phyloP scores from a whole-genome alignment of 768 basidiomycete species.

The Saitozyma sp. region DNA sequence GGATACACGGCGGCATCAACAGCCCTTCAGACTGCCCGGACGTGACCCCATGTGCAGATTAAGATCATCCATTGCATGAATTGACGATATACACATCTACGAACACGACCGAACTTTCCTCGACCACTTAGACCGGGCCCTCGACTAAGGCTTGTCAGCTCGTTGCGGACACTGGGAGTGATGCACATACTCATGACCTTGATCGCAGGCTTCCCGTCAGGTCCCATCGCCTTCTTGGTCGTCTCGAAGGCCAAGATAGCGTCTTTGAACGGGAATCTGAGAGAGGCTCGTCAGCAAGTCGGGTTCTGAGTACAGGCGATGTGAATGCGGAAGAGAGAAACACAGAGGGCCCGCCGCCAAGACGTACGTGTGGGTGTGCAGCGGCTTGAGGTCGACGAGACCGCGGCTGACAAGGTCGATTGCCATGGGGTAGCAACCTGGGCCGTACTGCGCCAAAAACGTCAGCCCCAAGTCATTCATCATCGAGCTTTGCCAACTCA shows the following conservation, averaged over 20 bases:
- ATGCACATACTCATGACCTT: conserved; percentile 19
- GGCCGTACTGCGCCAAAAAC: conserved; percentile 21
- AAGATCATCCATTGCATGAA: too few species aligned
- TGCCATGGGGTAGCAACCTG: conserved; percentile 60
- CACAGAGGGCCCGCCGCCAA: conserved; percentile 29
- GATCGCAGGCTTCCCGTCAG: conserved; percentile 64
- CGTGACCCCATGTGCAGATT: too few species aligned
- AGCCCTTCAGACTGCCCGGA: too few species aligned
- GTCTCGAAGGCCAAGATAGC: conserved; percentile 77
- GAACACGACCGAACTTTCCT: too few species aligned
- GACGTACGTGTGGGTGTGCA: conserved; percentile 72
- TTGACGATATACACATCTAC: too few species aligned
- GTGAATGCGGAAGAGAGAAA: not conserved
- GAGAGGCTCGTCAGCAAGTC: not conserved
- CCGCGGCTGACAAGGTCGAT: conserved; percentile 79
- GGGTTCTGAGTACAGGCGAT: not conserved
- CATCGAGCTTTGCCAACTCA: not conserved
- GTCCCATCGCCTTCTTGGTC: conserved; percentile 72
- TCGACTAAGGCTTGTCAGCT: too few species aligned
- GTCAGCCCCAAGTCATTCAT: not conserved
- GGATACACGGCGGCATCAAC: too few species aligned
- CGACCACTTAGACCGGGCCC: too few species aligned
- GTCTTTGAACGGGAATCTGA: conserved; percentile 68
- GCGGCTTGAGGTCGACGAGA: conserved; percentile 78
- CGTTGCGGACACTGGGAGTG: too few species aligned